Base-by-base conservation (phyloP, 2,329 filamentous ascomycete species). In the Elsinoe fawcettii region DNA sequence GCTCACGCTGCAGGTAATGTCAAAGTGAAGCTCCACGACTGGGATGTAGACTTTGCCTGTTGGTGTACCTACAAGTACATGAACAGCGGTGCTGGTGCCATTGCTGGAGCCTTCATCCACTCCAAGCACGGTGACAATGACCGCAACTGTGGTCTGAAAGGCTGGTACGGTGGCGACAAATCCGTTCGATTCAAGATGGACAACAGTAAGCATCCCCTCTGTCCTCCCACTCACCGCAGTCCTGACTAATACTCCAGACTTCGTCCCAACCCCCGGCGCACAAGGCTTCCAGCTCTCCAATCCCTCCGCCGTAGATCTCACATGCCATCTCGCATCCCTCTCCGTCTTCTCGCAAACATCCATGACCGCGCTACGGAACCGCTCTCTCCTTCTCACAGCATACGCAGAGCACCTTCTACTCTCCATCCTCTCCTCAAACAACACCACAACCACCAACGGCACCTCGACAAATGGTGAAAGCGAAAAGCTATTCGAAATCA, bases 21-120 rank as follows among this genome's bases (percentile, higher is more conserved):
- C 1, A 83, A 87, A 39, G 72, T 96, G 16, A 73, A 77, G 59
- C 77, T 96, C 18, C 90, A 95, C 70, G 88, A 92, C 64, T 96
- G 90, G 90, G 80, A 87, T 63, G 89, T 95, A 34, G 90, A 96
- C 69, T 95, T 95, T 66, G 90, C 91, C 14, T 87, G 82, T 56
- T 96, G 90, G 90, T 96, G 90, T 72, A 91, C 85, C 16, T 96
- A 96, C 78, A 96, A 96, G 74, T 96, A 96, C 74, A 80, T 95
- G 69, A 95, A 95, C 68, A 84, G 85, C 22, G 90, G 90, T 0
- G 89, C 90, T 0, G 90, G 90, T 3, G 80, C 84, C 14, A 95
- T 95, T 61, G 89, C 82, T 1, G 90, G 86, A 0, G 75, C 86
- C 0, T 96, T 90, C 63, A 86, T 96, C 7, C 89, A 96, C 69